Evolutionary conservation across 2,329 filamentous ascomycete species (phyloP), one percentile per base, ranked within the genome.

Genomic region (Cryphonectria japonica): DNA sequence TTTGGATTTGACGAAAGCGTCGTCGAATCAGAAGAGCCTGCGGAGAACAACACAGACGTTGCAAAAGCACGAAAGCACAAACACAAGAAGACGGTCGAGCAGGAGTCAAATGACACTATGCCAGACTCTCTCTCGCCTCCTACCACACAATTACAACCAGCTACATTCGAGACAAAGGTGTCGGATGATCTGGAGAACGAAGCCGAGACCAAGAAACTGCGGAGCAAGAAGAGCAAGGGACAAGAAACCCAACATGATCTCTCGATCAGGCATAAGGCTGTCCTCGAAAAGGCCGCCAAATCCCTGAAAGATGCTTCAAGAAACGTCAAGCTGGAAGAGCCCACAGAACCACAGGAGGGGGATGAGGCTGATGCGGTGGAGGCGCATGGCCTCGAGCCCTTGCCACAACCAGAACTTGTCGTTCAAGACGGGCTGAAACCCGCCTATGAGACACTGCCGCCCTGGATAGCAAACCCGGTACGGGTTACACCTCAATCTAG

Each of bases 391-490:
- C 84, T 98, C 0, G 89, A 92, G 69, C 94, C 94, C 8, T 84
- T 97, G 29, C 94, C 94, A 9, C 94, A 97, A 75, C 94, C 93
- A 16, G 87, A 87, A 43, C 88, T 87, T 0, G 84, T 89, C 0
- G 82, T 85, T 0, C 86, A 90, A 62, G 82, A 87, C 41, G 83
- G 84, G 0, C 85, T 87, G 66, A 86, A 86, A 68, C 89, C 91
- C 2, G 87, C 87, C n/a, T 94, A 93, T 79, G 91, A 94, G 41
- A 92, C 92, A 0, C 84, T 97, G 2, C 95, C 95, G 0, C 75
- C 85, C 2, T 98, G 95, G 95, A 85, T 98, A 16, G 89, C 92
- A 6, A 86, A 90, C 16, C 94, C 95, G 0, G 86, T 92, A n/a
- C 86, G 88, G 37, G 89, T 94, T 4, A 85, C 90, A 0, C 85